Conservation (phyloP, 1,284 basidiomycete species). For the Xanthoconium separans region DNA sequence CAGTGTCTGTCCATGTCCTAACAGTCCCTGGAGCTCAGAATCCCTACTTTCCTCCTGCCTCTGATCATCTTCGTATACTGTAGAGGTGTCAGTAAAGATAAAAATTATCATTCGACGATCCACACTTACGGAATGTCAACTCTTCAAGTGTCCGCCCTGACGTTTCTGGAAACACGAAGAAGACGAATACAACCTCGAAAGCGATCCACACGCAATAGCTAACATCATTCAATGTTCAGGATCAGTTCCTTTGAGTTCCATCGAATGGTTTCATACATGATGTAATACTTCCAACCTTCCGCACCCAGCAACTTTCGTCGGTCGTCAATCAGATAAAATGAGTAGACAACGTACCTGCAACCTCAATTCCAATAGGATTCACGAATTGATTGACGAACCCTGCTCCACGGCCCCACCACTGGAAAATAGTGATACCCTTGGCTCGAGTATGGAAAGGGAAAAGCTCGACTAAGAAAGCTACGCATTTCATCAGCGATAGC, state of each 20-base stretch:
- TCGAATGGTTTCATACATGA: neutral
- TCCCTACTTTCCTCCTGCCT: neutral
- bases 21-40: neutral
- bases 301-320: neutral
- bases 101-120: neutral
- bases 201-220: conserved; percentile 44
- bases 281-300: conserved; percentile 12
- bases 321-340: neutral
- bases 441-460: conserved; percentile 15
- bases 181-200: conserved; percentile 48
- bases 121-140: conserved; percentile 52
- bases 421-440: conserved; percentile 7
- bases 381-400: conserved; percentile 6
- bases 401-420: conserved; percentile 3
- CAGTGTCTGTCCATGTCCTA: neutral
- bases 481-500: neutral
- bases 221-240: neutral
- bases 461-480: conserved; percentile 16
- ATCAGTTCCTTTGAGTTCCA: neutral
- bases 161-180: conserved; percentile 53
- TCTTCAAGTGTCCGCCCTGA: conserved; percentile 55
- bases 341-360: neutral
- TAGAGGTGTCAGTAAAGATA: too few species aligned
- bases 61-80: conserved; percentile 13
- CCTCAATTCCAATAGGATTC: conserved; percentile 12